phyloP scores from a whole-genome alignment of 345 rosid genomes.

The Salix arbutifolia region DNA sequence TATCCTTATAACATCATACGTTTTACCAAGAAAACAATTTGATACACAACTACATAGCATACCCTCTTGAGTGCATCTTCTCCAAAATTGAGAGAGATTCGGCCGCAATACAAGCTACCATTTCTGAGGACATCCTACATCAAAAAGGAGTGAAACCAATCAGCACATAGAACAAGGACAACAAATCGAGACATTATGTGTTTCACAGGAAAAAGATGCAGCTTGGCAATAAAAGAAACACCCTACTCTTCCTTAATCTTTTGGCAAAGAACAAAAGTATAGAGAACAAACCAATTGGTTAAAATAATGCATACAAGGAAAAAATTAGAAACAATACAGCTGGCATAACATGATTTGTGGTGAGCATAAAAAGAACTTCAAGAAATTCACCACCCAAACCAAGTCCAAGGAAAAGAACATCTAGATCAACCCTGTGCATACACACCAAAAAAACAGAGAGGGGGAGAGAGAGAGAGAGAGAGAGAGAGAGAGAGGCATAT shows the following conservation, averaged over 20 bases:
- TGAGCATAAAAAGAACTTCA: background rate
- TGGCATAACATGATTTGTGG: background rate
- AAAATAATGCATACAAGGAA: background rate
- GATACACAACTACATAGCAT: background rate
- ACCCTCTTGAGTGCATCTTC: conserved; percentile 36
- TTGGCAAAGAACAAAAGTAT: background rate
- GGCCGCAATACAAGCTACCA: conserved; percentile 37
- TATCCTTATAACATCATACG: background rate
- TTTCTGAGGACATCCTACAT: conserved; percentile 30
- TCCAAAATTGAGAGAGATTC: conserved; percentile 33
- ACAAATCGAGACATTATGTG: background rate
- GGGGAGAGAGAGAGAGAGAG: too few relatives aligned
- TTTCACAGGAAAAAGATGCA: background rate
- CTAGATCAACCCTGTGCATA: background rate
- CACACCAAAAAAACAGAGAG: background rate
- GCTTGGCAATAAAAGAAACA: background rate
- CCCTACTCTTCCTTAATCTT: background rate
- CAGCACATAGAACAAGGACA: background rate
- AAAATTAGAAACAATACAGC: background rate
- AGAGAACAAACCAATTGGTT: background rate
- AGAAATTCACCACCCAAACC: background rate
- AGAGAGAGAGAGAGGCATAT: background rate
- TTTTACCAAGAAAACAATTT: conserved; percentile 3
- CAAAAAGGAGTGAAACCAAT: background rate
- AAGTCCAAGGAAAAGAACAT: background rate